phyloP scores from a whole-genome alignment of 1,284 basidiomycete genomes.

The Mycosarcoma maydis region DNA sequence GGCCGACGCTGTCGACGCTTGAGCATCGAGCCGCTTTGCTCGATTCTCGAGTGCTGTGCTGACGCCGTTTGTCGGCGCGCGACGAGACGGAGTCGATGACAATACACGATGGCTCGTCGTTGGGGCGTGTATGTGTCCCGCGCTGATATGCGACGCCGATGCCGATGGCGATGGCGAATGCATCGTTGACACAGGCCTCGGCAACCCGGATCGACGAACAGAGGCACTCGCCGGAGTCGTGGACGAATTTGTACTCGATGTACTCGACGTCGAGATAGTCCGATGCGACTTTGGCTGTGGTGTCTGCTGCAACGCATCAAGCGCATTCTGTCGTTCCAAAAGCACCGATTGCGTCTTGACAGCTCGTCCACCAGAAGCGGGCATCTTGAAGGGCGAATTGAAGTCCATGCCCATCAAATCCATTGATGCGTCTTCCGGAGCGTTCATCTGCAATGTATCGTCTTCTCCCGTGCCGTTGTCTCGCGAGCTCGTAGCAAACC shows the following conservation, averaged over 20 bases:
- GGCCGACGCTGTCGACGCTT: background rate
- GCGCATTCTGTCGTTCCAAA: conserved; percentile 14
- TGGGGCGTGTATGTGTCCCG: no score
- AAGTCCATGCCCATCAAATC: conserved; percentile 56
- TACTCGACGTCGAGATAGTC: conserved; percentile 28
- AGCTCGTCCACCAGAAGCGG: conserved; percentile 5
- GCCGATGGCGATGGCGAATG: conserved; percentile 23
- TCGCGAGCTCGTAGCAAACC: background rate
- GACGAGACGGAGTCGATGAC: conserved; percentile 10
- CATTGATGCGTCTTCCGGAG: conserved; percentile 48
- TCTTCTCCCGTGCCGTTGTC: conserved; percentile 18
- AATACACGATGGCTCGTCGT: conserved; percentile 1
- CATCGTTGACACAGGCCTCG: conserved; percentile 51
- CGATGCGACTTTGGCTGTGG: conserved; percentile 10
- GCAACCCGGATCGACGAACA: conserved; percentile 31
- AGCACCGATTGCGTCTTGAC: conserved; percentile 18
- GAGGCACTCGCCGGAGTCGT: conserved; percentile 20
- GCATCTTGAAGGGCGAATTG: conserved; percentile 42
- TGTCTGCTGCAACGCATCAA: conserved; percentile 6
- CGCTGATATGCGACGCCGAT: no score
- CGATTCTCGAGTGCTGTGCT: conserved; percentile 27
- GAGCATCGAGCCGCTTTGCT: conserved; percentile 29
- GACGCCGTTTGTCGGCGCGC: background rate
- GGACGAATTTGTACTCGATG: conserved; percentile 13
- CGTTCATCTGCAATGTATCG: conserved; percentile 50